A percentile compares a stretch with the other conserved stretches of the same genome.
phyloP scores from a whole-genome alignment of 495 filamentous ascomycete species.

The Hypoxylon intermedium region DNA sequence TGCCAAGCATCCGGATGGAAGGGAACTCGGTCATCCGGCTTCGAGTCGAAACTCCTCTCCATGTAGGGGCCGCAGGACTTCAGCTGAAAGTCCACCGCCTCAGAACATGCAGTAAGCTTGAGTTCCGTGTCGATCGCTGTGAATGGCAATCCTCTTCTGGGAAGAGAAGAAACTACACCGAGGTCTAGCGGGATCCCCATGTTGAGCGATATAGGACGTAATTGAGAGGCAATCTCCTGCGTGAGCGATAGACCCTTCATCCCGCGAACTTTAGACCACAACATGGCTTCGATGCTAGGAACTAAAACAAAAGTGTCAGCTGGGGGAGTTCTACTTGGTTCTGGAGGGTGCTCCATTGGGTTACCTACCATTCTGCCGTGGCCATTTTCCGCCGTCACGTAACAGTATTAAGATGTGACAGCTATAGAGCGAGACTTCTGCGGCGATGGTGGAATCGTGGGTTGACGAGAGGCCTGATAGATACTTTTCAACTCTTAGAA shows the following conservation, averaged over 20 bases:
- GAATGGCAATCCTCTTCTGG: conserved; percentile 1
- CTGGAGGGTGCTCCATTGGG: conserved; percentile 1
- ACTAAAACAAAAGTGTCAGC: neutral
- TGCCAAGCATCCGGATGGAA: conserved; percentile 83
- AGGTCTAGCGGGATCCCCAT: neutral
- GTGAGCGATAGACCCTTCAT: neutral
- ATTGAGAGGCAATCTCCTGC: neutral
- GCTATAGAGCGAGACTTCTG: conserved; percentile 57
- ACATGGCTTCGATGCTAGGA: neutral
- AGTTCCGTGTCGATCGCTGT: conserved; percentile 1
- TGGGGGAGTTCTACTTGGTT: neutral
- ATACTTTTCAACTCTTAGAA: conserved; percentile 55
- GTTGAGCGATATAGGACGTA: neutral
- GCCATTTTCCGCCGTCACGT: conserved; percentile 30
- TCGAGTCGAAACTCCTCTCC: conserved; percentile 73
- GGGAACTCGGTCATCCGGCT: conserved; percentile 66
- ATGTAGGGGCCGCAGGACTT: conserved; percentile 73
- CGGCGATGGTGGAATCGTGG: conserved; percentile 43
- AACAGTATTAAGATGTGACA: conserved; percentile 47
- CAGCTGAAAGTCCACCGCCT: conserved; percentile 66
- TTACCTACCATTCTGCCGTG: conserved; percentile 13
- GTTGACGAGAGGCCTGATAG: conserved; percentile 41
- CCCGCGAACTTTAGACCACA: conserved; percentile 3
- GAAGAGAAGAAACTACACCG: neutral
- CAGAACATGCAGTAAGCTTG: neutral